A percentile compares a stretch with the other conserved stretches of the same genome.
These are phyloP conservation scores for Shiraia sp. DNA, from an alignment of 2,329 filamentous ascomycete species.

Conservation along the genomic window DNA sequence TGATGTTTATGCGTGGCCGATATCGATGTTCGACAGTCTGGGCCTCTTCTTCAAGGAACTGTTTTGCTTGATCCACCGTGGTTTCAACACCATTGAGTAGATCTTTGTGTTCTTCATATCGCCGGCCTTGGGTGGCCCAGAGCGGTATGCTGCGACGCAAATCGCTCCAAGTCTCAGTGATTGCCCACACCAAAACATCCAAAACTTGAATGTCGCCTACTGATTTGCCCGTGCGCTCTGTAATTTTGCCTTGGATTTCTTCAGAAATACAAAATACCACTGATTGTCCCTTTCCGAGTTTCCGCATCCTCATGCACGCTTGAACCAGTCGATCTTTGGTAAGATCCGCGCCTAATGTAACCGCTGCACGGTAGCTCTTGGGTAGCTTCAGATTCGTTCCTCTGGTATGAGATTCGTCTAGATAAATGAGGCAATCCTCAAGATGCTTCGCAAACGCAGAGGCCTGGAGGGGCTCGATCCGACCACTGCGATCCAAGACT, in stretches of 20 bases:
- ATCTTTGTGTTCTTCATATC: constrained; percentile 50
- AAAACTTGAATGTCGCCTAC: too few species aligned
- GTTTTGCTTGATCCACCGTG: constrained; percentile 34
- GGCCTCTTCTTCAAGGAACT: constrained; percentile 59
- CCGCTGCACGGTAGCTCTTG: constrained; percentile 60
- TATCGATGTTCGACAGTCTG: constrained; percentile 60
- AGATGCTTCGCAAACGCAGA: constrained; percentile 62
- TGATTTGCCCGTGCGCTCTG: constrained; percentile 13
- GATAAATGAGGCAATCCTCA: constrained; percentile 64
- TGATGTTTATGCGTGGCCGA: constrained; percentile 2
- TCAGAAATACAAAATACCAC: constrained; percentile 62
- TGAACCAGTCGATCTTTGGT: constrained; percentile 72
- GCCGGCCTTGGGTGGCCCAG: constrained; percentile 63
- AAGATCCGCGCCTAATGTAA: constrained; percentile 66
- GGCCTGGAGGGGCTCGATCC: constrained; percentile 53
- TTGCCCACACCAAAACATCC: constrained; percentile 63
- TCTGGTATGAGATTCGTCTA: constrained; percentile 71
- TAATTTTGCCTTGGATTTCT: constrained; percentile 62
- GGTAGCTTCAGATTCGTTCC: constrained; percentile 70
- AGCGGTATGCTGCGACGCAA: constrained; percentile 55
- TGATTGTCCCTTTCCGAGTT: constrained; percentile 67
- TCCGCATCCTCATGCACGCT: constrained; percentile 68
- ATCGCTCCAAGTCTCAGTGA: constrained; percentile 59
- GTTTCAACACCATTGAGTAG: constrained; percentile 34
- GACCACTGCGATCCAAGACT: constrained; percentile 55